phyloP scores from a whole-genome alignment of 257 asterid genomes.

The Ilex asprella region DNA sequence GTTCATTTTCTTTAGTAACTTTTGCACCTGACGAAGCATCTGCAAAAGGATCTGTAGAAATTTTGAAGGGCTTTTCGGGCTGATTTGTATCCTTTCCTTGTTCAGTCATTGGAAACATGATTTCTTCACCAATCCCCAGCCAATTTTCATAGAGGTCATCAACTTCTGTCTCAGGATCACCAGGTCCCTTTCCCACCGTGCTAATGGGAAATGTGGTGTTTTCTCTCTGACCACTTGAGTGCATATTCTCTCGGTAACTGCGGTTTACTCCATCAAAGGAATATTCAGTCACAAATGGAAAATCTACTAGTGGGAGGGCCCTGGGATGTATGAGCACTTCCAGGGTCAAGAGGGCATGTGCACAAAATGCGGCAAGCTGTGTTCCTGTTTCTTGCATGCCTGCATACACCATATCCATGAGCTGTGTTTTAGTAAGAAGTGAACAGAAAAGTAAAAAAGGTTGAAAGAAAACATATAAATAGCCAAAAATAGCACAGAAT shows the following conservation, averaged over 20 bases:
- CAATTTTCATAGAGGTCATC: conserved; percentile 58
- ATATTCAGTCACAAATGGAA: conserved; percentile 15
- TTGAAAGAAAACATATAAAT: no score
- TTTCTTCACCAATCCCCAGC: conserved; percentile 35
- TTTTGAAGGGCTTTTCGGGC: conserved; percentile 15
- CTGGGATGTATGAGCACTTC: conserved; percentile 79
- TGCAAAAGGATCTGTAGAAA: conserved; percentile 6
- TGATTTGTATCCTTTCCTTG: conserved; percentile 12
- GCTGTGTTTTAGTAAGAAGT: conserved; percentile 8
- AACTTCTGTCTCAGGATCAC: conserved; percentile 37
- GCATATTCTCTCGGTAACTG: conserved; percentile 20
- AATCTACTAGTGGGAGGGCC: conserved; percentile 47
- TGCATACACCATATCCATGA: conserved; percentile 18
- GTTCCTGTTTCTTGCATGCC: conserved; percentile 61
- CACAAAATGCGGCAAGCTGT: conserved; percentile 46
- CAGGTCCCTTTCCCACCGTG: conserved; percentile 19
- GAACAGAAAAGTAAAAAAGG: no score
- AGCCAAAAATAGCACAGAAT: no score
- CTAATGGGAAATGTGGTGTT: conserved; percentile 19
- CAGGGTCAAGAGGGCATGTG: conserved; percentile 59
- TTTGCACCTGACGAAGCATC: conserved; percentile 8
- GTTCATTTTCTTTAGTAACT: conserved; percentile 8
- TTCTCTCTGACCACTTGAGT: conserved; percentile 20
- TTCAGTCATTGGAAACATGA: conserved; percentile 28
- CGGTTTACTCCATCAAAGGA: conserved; percentile 18